Evolutionary conservation across 2,329 filamentous ascomycete genomes (phyloP).

Genomic region (Oidium heveae): DNA sequence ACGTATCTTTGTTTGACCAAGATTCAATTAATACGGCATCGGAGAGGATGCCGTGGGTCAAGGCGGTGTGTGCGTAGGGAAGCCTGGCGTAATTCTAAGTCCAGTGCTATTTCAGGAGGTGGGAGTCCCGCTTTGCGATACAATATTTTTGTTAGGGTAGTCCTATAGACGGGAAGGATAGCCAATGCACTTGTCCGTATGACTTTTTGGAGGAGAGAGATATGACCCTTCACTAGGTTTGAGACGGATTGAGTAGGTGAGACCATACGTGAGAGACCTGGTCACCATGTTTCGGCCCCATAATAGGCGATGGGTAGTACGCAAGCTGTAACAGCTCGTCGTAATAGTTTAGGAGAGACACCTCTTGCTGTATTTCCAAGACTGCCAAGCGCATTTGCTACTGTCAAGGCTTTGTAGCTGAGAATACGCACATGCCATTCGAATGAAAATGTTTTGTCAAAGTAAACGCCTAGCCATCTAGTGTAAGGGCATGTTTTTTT

Average conservation of each 20-base stretch:
- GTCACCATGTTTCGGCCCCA: too few relatives aligned
- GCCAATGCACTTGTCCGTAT: background rate
- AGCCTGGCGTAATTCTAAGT: background rate
- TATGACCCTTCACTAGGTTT: too few relatives aligned
- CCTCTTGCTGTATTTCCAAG: background rate
- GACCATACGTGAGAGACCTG: too few relatives aligned
- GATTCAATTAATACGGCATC: background rate
- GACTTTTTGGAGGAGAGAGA: too few relatives aligned
- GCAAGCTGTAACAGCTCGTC: too few relatives aligned
- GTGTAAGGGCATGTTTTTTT: background rate
- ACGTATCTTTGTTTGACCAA: background rate
- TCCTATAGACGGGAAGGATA: background rate
- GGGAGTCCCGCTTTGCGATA: background rate
- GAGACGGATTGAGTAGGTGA: too few relatives aligned
- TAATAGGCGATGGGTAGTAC: too few relatives aligned
- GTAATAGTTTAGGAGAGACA: background rate
- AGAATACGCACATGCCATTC: too few relatives aligned
- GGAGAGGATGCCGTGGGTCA: too few relatives aligned
- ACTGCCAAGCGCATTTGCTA: background rate
- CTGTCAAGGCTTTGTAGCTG: too few relatives aligned
- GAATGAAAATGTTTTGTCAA: background rate
- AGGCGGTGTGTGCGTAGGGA: background rate
- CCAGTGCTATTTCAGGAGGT: background rate
- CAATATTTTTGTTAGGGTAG: background rate
- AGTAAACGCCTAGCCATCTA: background rate